Conservation (phyloP, 2,329 filamentous ascomycete genomes). For the Fusarium kyushuense region DNA sequence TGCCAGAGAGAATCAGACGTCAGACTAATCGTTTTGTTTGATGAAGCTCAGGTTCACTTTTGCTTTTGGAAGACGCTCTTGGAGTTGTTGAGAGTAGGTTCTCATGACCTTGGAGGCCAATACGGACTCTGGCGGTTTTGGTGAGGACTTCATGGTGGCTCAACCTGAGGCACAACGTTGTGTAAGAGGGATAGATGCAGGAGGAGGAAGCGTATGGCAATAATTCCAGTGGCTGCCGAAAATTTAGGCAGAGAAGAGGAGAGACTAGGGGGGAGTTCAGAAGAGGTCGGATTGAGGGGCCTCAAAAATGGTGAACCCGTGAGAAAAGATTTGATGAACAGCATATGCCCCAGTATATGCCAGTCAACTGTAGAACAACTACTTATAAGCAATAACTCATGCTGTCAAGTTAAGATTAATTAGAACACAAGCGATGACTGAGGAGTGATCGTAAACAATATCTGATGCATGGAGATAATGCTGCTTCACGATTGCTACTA, state of each 20-base stretch:
- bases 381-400: neutral
- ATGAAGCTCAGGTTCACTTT: neutral
- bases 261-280: accelerated
- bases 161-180: neutral
- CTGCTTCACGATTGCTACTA: neutral
- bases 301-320: neutral
- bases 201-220: no score
- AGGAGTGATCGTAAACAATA: neutral
- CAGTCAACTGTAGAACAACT: neutral
- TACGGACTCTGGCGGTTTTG: neutral
- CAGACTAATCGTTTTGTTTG: neutral
- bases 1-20: no score
- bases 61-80: neutral
- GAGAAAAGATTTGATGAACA: neutral
- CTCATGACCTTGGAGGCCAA: neutral
- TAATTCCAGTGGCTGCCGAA: no score
- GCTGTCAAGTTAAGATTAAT: neutral
- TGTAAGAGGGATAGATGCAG: neutral
- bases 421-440: neutral
- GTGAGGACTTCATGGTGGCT: neutral
- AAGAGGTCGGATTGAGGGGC: neutral
- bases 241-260: neutral
- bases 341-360: neutral
- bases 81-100: neutral
- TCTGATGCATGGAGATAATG: no score